Base-by-base conservation (phyloP, 495 filamentous ascomycete genomes). In the Xeromyces bisporus region DNA sequence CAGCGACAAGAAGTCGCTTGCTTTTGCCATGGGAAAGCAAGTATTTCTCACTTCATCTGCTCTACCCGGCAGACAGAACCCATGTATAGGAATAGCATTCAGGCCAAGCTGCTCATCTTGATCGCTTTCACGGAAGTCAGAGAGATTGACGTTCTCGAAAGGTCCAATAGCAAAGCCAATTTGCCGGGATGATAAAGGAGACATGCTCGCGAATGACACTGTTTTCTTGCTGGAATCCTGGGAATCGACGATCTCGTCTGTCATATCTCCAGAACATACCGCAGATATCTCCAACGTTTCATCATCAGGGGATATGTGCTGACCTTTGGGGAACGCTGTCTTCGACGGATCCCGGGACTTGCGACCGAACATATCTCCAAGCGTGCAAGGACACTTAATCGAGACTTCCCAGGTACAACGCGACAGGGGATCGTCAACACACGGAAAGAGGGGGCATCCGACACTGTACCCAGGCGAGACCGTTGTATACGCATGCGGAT, bases 81-180 rank as follows among this genome's bases (percentile, higher is more conserved):
- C 89, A 43, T 92, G 69, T 2, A 96, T 64, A 29, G 80, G 80
- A 33, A 89, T 69, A 2, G 82, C 82, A 42, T 82, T 82, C 25
- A 71, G 66, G 5, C 81, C 81, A 30, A 96, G 71, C 40, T 81
- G 78, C 42, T 87, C 85, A 41, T 94, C 91, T 31, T 89, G 80
- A 32, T 87, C 80, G 35, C 78, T 80, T 31, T 84, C 82, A 11
- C 91, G 75, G 44, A 80, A 92, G 41, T 89, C 80, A 6, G 81
- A 76, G 6, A 99, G 58, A 44, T 94, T 83, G 29, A 93, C 70
- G 42, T 84, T 75, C 47, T 94, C 84, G 47, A 99, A 99, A 9
- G 91, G 89, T 0, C 91, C 89, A 16, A 94, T 68, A 7, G 79
- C 80, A 49, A 99, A 87, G 2, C 83, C 82, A 41, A 99, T 73